These are phyloP conservation scores for Cylindrodendrum hubeiense DNA, from an alignment of 2,329 filamentous ascomycete species.

Conservation along the genomic window DNA sequence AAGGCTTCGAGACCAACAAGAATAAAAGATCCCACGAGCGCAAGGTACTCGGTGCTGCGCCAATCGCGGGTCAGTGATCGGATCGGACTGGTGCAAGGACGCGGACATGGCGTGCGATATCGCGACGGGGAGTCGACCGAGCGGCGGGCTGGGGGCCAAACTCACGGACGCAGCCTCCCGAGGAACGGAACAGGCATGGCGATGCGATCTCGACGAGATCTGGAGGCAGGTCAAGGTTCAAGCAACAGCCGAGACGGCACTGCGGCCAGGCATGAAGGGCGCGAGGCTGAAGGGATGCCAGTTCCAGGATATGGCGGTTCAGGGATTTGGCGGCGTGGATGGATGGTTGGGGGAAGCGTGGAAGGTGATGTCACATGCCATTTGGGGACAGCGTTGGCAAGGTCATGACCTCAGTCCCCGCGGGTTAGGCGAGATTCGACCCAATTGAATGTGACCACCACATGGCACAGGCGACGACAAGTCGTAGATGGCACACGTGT, in stretches of 20 bases:
- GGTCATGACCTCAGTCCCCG: conserved; percentile 25
- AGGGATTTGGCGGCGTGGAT: conserved; percentile 15
- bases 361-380: conserved; percentile 47
- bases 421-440: conserved; percentile 24
- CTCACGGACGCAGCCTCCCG: conserved; percentile 65
- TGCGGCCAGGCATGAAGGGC: conserved; percentile 10
- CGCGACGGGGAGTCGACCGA: conserved; percentile 7
- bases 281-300: conserved; percentile 18
- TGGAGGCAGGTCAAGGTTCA: neutral
- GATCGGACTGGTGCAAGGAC: conserved; percentile 15
- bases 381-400: conserved; percentile 16
- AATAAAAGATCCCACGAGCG: conserved; percentile 84
- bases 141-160: conserved; percentile 29
- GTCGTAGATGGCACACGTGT: neutral
- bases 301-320: conserved; percentile 3
- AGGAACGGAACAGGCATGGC: conserved; percentile 66
- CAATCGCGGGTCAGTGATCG: conserved; percentile 30
- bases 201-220: conserved; percentile 26
- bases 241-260: conserved; percentile 19
- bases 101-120: conserved; percentile 11
- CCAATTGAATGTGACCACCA: conserved; percentile 3
- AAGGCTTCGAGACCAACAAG: conserved; percentile 86
- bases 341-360: neutral
- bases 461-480: neutral
- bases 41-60: conserved; percentile 84